Conservation (phyloP, 352 stramenopile genomes). For the Globisporangium carolinianum region DNA sequence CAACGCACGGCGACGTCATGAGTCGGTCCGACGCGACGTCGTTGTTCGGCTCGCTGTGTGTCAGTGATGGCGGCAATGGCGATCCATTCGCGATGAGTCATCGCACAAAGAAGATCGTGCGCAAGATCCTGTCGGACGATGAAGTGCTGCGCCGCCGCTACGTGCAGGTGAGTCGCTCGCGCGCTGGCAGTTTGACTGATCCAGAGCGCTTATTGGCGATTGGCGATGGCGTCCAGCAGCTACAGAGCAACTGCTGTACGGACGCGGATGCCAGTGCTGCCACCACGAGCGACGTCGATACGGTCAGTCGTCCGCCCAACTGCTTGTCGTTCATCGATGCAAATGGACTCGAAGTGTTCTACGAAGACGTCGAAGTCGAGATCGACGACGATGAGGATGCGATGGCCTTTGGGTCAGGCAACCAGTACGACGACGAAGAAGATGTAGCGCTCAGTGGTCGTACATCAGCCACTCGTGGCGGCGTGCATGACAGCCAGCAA, state of each 20-base stretch:
- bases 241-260: too few relatives aligned
- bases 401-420: too few relatives aligned
- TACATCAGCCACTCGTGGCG: too few relatives aligned
- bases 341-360: constrained; percentile 20
- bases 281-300: too few relatives aligned
- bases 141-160: constrained; percentile 15
- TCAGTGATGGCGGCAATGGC: not conserved
- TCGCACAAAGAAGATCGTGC: constrained; percentile 27
- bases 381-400: too few relatives aligned
- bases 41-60: not conserved
- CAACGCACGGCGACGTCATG: too few relatives aligned
- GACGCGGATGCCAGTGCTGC: too few relatives aligned
- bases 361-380: constrained; percentile 21
- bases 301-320: not conserved
- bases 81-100: constrained; percentile 5
- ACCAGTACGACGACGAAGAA: too few relatives aligned
- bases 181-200: not conserved
- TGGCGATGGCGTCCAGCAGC: too few relatives aligned
- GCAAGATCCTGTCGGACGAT: constrained; percentile 29
- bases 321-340: constrained; percentile 14
- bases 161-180: not conserved
- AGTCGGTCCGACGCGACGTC: too few relatives aligned
- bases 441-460: too few relatives aligned
- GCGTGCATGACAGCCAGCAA: not conserved
- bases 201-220: not conserved